These are phyloP conservation scores for Hura crepitans DNA, from an alignment of 441 rosid genomes.

Conservation along the genomic window DNA sequence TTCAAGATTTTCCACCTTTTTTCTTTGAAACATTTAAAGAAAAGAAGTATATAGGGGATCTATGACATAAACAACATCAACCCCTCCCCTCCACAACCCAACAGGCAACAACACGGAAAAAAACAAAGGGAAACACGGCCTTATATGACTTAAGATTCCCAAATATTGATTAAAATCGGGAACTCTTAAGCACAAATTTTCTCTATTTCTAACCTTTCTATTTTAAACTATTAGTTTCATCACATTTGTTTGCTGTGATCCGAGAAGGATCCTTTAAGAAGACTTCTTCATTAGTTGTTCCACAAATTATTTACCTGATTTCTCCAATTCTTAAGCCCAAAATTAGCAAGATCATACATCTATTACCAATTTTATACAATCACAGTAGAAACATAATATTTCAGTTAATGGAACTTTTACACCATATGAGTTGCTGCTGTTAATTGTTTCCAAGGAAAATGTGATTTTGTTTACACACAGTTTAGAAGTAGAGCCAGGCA, in stretches of 20 bases:
- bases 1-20: background rate
- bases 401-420: background rate
- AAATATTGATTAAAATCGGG: background rate
- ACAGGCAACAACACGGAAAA: too few relatives aligned
- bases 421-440: background rate
- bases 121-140: too few relatives aligned
- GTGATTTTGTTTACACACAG: slow-evolving; percentile 5
- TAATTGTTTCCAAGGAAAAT: background rate
- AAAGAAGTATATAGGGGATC: too few relatives aligned
- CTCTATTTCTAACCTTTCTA: background rate
- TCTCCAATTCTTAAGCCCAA: background rate
- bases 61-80: too few relatives aligned
- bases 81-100: too few relatives aligned
- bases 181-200: background rate
- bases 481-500: slow-evolving; percentile 21
- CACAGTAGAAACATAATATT: background rate
- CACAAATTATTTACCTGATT: background rate
- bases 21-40: background rate
- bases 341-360: slow-evolving; percentile 1
- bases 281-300: background rate
- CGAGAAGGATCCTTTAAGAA: background rate
- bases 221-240: background rate
- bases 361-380: background rate
- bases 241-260: background rate
- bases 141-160: slow-evolving; percentile 5